Evolutionary conservation across 2,329 filamentous ascomycete species (phyloP), one percentile per base, ranked within the genome.

Genomic region (Alternaria burnsii): DNA sequence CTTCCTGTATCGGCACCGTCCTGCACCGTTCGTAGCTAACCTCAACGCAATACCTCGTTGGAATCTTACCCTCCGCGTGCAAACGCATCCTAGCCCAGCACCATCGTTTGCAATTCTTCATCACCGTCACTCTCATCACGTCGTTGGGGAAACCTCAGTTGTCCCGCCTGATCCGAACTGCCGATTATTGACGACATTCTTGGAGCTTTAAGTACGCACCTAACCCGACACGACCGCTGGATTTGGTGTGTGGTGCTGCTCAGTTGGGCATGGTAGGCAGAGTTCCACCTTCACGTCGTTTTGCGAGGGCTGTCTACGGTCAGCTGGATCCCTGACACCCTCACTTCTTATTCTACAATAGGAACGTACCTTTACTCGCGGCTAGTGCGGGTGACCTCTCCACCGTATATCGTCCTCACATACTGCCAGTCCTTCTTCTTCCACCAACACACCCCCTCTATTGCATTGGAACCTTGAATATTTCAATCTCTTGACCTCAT

Each of bases 281-380:
- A 28, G 34, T 42, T 42, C 20, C 24, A 41, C 34, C 32, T 56
- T 63, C 47, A 65, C 60, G 22, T 56, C 32, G 26, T 53, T 18
- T 43, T 18, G 9, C 24, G 6, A 22, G 28, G 16, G 30, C 32
- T 48, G n/a, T 18, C 18, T 14, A 16, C 40, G 36, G 34, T 30
- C 6, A 51, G 36, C 40, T 32, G 34, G 16, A 28, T 14, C 43
- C 28, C 32, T 18, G 9, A 30, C 7, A 11, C 61, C 28, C 56
- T 66, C 54, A 65, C 56, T 51, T 30, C 40, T 14, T 42, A 38
- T 51, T 24, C 5, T 28, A 55, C 47, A 40, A 55, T 50, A 52
- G 36, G 43, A 38, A 22, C 40, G 12, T 26, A 14, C 54, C 51
- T 46, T 56, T 43, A 60, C 43, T 43, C 42, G 28, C 34, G 18